Percentiles rank a stretch among this genome's conserved stretches.
Evolutionary conservation across 257 asterid genomes (phyloP).

Genomic region (Lithospermum erythrorhizon): DNA sequence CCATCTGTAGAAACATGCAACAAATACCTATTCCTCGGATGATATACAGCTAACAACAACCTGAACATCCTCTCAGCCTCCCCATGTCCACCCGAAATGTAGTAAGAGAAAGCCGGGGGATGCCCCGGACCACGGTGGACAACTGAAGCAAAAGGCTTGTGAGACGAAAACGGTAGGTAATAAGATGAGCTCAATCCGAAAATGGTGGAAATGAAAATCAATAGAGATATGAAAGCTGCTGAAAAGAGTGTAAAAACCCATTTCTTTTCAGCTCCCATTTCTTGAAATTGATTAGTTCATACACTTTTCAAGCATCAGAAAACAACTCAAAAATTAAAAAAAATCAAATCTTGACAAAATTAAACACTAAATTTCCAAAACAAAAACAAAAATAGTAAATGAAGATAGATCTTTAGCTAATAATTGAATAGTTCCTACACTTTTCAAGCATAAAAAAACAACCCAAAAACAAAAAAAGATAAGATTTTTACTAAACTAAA

Average conservation of each 20-base stretch:
- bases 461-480: too few species aligned
- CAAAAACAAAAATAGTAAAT: too few species aligned
- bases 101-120: constrained; percentile 82
- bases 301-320: too few species aligned
- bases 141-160: constrained; percentile 44
- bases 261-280: constrained; percentile 70
- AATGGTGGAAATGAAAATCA: constrained; percentile 62
- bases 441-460: too few species aligned
- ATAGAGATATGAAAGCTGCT: constrained; percentile 69
- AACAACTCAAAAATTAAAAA: too few species aligned
- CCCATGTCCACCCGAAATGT: constrained; percentile 72
- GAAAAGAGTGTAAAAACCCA: constrained; percentile 88
- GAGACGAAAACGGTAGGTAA: constrained; percentile 36
- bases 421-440: too few species aligned
- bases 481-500: too few species aligned
- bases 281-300: background rate
- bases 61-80: constrained; percentile 73
- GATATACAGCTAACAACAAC: constrained; percentile 78
- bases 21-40: constrained; percentile 91
- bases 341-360: too few species aligned
- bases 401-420: too few species aligned
- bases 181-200: constrained; percentile 74
- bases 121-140: constrained; percentile 64
- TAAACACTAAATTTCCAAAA: too few species aligned
- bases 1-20: constrained; percentile 78